Evolutionary conservation across 306 rosid species (phyloP).

Genomic region (Alnus glutinosa): DNA sequence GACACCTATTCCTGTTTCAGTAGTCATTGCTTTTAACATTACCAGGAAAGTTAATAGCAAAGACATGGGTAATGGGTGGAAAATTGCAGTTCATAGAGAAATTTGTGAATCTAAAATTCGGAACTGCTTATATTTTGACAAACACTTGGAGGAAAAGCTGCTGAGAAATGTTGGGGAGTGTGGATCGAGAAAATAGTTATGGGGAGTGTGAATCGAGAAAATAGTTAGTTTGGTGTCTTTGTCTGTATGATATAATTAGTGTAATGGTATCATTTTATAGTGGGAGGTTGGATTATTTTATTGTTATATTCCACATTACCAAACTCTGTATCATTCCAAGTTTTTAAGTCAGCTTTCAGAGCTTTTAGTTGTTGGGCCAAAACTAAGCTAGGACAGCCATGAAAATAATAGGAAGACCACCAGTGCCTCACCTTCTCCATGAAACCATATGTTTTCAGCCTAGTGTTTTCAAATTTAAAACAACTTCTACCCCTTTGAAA

Average conservation of each 20-base stretch:
- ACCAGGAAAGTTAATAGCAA: background rate
- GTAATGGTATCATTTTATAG: background rate
- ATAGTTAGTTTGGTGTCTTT: background rate
- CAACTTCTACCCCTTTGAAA: no score
- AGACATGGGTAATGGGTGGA: background rate
- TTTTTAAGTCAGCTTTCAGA: no score
- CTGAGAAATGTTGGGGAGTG: background rate
- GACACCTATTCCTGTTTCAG: background rate
- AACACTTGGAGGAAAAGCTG: background rate
- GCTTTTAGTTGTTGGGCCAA: no score
- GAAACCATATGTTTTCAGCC: no score
- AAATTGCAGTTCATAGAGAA: background rate
- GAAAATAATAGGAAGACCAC: no score
- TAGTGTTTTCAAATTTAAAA: no score
- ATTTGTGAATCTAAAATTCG: background rate
- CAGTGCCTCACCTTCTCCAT: no score
- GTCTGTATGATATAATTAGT: background rate
- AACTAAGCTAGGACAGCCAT: no score
- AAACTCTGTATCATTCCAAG: no score
- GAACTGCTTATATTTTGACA: background rate
- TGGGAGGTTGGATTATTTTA: background rate
- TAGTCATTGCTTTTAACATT: background rate
- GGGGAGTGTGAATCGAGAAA: background rate
- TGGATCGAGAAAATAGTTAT: background rate
- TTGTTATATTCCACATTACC: no score